phyloP scores from a whole-genome alignment of 1,284 basidiomycete species.

The Cutaneotrichosporon arboriforme region DNA sequence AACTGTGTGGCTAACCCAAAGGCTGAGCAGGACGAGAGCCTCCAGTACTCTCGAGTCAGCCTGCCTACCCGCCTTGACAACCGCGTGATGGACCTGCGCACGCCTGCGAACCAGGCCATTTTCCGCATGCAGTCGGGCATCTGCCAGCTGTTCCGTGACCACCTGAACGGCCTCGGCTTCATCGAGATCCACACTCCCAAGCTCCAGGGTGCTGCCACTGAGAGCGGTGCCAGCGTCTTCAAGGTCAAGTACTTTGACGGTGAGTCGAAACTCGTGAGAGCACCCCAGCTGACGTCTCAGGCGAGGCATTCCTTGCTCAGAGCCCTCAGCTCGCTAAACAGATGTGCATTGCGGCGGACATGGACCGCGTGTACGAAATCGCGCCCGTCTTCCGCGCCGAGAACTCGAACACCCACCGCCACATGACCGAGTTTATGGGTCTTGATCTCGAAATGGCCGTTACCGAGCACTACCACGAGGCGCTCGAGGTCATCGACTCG shows the following conservation, averaged over 20 bases:
- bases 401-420: slow-evolving; percentile 93
- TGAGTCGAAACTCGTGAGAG: slow-evolving; percentile 31
- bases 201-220: slow-evolving; percentile 93
- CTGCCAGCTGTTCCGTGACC: slow-evolving; percentile 81
- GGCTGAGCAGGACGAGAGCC: slow-evolving; percentile 53
- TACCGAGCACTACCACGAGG: slow-evolving; percentile 97
- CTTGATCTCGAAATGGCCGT: slow-evolving; percentile 99
- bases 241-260: slow-evolving; percentile 98
- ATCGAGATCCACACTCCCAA: slow-evolving; percentile 97
- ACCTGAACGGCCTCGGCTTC: slow-evolving; percentile 62
- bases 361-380: slow-evolving; percentile 97
- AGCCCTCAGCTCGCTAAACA: slow-evolving; percentile 97
- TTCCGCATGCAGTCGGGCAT: slow-evolving; percentile 89
- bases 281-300: neutral
- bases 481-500: slow-evolving; percentile 77
- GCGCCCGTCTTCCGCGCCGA: slow-evolving; percentile 90
- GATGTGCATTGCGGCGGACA: slow-evolving; percentile 98
- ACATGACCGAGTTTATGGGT: slow-evolving; percentile 98
- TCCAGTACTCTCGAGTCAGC: slow-evolving; percentile 58
- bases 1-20: slow-evolving; percentile 8
- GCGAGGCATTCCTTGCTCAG: slow-evolving; percentile 81
- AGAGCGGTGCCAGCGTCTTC: slow-evolving; percentile 95
- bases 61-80: slow-evolving; percentile 93
- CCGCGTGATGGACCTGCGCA: slow-evolving; percentile 91
- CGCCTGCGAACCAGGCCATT: slow-evolving; percentile 91